Conservation (phyloP, 352 stramenopile genomes). For the Globisporangium nagaii region DNA sequence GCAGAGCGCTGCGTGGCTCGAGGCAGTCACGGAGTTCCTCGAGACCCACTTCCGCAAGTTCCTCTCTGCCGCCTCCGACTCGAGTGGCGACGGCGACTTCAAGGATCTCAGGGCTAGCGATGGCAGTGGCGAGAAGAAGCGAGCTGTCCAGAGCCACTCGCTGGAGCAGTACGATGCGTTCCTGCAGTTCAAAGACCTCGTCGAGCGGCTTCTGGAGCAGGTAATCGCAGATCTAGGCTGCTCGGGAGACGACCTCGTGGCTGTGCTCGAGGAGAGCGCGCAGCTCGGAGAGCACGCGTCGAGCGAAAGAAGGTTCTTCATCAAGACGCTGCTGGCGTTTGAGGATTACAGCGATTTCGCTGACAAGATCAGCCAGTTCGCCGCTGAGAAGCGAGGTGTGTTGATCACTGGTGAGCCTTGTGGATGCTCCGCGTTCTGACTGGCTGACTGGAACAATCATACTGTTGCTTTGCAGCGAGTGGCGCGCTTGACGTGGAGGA, state of each 20-base stretch:
- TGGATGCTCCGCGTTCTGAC: neutral
- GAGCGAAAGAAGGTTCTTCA: constrained; percentile 49
- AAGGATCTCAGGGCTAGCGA: neutral
- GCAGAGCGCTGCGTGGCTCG: constrained; percentile 42
- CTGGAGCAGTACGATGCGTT: constrained; percentile 67
- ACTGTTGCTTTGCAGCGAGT: neutral
- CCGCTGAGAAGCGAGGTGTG: constrained; percentile 30
- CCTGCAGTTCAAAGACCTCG: constrained; percentile 61
- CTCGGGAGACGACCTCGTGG: constrained; percentile 47
- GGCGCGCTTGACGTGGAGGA: neutral
- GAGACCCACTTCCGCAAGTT: constrained; percentile 53
- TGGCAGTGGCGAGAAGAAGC: constrained; percentile 11
- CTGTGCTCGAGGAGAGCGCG: constrained; percentile 35
- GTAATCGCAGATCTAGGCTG: constrained; percentile 59
- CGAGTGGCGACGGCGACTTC: too few relatives aligned
- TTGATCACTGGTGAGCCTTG: neutral
- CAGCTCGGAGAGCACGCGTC: constrained; percentile 24
- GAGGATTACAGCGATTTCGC: constrained; percentile 64
- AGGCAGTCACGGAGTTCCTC: constrained; percentile 48
- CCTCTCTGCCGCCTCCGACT: constrained; percentile 3
- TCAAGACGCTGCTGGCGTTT: constrained; percentile 71
- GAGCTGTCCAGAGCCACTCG: constrained; percentile 24
- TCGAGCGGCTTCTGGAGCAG: constrained; percentile 54
- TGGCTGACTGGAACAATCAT: neutral
- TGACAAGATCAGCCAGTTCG: constrained; percentile 49